A percentile compares a stretch with the other conserved stretches of the same genome.
Conservation (phyloP, 345 rosid genomes). For the Aegle marmelos region DNA sequence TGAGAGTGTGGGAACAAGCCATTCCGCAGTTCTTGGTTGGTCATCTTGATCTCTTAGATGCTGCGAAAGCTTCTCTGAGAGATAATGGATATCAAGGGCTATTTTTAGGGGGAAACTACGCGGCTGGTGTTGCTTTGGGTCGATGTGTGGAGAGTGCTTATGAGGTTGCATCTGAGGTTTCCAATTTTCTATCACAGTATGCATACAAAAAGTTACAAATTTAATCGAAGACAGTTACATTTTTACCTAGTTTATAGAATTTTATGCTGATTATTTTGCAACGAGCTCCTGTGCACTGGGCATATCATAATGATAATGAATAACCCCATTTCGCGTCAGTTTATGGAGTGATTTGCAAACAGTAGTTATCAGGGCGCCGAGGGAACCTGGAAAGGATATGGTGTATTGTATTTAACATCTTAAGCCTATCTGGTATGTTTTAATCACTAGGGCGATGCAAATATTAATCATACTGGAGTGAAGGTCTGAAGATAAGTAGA, state of each 20-base stretch:
- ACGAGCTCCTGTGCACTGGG: not conserved
- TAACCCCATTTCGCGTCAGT: not conserved
- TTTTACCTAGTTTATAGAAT: constrained; percentile 2
- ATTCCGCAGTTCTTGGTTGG: constrained; percentile 92
- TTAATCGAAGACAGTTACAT: not conserved
- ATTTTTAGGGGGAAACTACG: constrained; percentile 80
- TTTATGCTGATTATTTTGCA: constrained; percentile 4
- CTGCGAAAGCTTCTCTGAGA: constrained; percentile 53
- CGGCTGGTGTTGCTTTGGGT: constrained; percentile 86
- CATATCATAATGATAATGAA: not conserved
- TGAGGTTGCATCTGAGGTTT: constrained; percentile 70
- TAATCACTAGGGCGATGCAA: not conserved
- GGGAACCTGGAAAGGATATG: not conserved
- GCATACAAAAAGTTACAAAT: constrained; percentile 40
- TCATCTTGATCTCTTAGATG: constrained; percentile 66
- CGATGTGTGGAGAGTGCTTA: constrained; percentile 85
- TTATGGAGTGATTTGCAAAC: not conserved
- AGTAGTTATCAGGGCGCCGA: not conserved
- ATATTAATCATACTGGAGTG: too few relatives aligned
- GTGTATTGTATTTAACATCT: not conserved
- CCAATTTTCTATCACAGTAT: constrained; percentile 53
- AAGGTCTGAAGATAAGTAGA: too few relatives aligned
- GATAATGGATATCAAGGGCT: constrained; percentile 60
- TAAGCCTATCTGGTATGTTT: not conserved
- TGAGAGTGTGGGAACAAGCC: constrained; percentile 88